Base-by-base conservation (phyloP, 2,329 filamentous ascomycete species). In the Fusarium virguliforme region DNA sequence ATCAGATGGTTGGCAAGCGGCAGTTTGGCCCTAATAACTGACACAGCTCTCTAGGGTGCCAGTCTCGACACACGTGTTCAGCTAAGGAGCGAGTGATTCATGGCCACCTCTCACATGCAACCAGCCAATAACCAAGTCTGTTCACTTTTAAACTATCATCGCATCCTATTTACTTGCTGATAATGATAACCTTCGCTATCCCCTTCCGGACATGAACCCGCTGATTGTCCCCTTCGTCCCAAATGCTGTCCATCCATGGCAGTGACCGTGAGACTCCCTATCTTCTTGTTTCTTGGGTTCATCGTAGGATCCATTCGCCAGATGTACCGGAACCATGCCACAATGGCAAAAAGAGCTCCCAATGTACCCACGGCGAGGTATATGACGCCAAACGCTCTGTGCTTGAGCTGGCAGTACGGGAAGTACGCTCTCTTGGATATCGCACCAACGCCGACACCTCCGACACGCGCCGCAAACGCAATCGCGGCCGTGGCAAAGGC, bases 311-410 rank as follows among this genome's bases (percentile, higher is more conserved):
- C 43, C 2, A 48, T 5, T 3, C 43, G 24, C 43, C 43, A 48
- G n/a, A 48, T 30, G 24, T 30, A 48, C 24, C 43, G 43, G 43
- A 48, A 30, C 43, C 43, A 48, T 30, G 43, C 43, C 43, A 48
- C 15, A 3, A 30, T 4, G 9, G 43, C 43, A 8, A 48, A 15
- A 13, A 48, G n/a, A 8, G 24, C 43, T 15, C 43, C 43, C 24
- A 48, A 13, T 7, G n/a, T 26, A 5, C 43, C 43, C 43, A 48
- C 43, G 24, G 24, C 15, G 5, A 48, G 24, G 43, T 48, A 48
- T 5, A 48, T 6, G 24, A 48, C 13, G n/a, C 43, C 43, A 48
- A 48, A 48, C 15, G 43, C 43, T 30, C 28, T 48, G 24, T 28
- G 13, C 13, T 48, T n/a, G n/a, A 48, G 43, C 3, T 48, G 15